These are phyloP conservation scores for Silene conica DNA, from an alignment of 148 eudicot species.

Conservation along the genomic window DNA sequence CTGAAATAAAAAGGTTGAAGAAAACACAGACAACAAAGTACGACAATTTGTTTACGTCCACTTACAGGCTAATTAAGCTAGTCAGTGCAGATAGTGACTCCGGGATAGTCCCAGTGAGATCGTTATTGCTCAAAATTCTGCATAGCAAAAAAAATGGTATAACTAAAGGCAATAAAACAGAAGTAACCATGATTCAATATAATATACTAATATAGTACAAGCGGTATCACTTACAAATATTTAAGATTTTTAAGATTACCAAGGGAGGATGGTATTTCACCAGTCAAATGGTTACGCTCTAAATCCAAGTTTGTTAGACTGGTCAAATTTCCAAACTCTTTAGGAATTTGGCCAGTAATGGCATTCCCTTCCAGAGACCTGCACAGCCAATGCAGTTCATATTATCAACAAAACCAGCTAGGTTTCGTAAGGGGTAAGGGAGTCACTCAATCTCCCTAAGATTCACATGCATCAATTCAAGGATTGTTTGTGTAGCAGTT, in stretches of 20 bases:
- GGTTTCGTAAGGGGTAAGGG: not conserved
- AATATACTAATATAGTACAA: constrained; percentile 17
- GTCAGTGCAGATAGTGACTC: constrained; percentile 60
- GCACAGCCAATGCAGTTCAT: constrained; percentile 20
- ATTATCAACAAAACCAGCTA: not conserved
- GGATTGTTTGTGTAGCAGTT: not conserved
- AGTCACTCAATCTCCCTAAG: not conserved
- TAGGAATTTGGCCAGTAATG: constrained; percentile 73
- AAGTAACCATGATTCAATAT: not conserved
- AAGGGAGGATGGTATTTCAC: constrained; percentile 79
- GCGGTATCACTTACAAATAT: constrained; percentile 58
- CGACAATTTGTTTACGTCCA: constrained; percentile 6
- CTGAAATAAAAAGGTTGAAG: not conserved
- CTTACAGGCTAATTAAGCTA: constrained; percentile 69
- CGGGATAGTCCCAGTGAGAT: constrained; percentile 75
- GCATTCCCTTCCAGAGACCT: constrained; percentile 69
- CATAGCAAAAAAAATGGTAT: constrained; percentile 10
- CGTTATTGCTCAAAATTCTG: constrained; percentile 75
- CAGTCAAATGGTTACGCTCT: constrained; percentile 62
- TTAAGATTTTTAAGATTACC: constrained; percentile 70
- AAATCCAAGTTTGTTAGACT: constrained; percentile 64
- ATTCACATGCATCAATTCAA: not conserved
- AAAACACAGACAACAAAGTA: not conserved
- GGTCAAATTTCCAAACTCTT: constrained; percentile 65
- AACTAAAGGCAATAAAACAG: constrained; percentile 1